phyloP scores from a whole-genome alignment of 257 asterid genomes.

The Plantago ovata region DNA sequence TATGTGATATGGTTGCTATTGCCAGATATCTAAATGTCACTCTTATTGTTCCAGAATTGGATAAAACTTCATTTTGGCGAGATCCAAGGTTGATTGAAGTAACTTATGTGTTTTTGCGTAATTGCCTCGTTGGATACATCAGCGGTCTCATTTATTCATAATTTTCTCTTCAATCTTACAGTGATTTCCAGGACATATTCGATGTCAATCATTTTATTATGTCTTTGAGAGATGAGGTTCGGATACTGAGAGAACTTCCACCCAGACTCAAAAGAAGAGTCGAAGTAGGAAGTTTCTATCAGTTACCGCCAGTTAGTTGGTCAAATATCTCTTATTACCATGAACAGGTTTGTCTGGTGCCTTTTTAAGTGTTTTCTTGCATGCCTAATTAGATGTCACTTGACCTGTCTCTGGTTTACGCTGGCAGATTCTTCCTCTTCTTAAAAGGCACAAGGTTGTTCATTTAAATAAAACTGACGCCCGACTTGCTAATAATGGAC shows the following conservation, averaged over 20 bases:
- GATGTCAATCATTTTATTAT: constrained; percentile 57
- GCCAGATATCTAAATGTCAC: constrained; percentile 60
- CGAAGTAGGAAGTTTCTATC: constrained; percentile 41
- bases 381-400: neutral
- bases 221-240: constrained; percentile 68
- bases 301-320: constrained; percentile 71
- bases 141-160: neutral
- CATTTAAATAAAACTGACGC: constrained; percentile 54
- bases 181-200: constrained; percentile 70
- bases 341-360: constrained; percentile 40
- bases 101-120: neutral
- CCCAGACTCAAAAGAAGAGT: constrained; percentile 52
- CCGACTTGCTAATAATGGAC: constrained; percentile 50
- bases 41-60: constrained; percentile 68
- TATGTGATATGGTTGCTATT: constrained; percentile 74
- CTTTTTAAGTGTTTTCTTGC: neutral
- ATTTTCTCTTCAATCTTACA: constrained; percentile 24
- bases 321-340: constrained; percentile 63
- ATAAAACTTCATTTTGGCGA: constrained; percentile 70
- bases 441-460: constrained; percentile 43
- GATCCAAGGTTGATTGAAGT: constrained; percentile 52
- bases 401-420: neutral
- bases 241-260: constrained; percentile 60
- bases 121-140: neutral
- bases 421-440: constrained; percentile 54